Evolutionary conservation across 331 rosid genomes (phyloP).

Genomic region (Telfairia occidentalis): DNA sequence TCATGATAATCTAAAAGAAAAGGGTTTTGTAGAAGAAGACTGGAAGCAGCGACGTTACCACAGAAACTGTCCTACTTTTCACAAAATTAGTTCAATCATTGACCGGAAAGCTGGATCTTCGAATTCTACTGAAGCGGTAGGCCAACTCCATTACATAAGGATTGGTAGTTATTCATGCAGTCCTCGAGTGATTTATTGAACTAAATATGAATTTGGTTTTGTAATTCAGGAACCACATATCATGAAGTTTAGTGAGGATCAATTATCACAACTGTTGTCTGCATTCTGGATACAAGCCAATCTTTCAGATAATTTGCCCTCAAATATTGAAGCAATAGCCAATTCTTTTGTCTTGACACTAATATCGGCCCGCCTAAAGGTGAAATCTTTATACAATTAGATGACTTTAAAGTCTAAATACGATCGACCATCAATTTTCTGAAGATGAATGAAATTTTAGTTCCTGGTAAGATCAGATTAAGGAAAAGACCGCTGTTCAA

Average conservation of each 20-base stretch:
- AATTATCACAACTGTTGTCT: constrained; percentile 69
- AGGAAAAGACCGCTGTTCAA: neutral
- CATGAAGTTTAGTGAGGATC: constrained; percentile 86
- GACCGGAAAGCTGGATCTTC: constrained; percentile 53
- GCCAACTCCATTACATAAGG: constrained; percentile 15
- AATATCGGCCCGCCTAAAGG: constrained; percentile 66
- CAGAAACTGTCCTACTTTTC: constrained; percentile 58
- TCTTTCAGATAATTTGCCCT: constrained; percentile 72
- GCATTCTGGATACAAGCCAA: constrained; percentile 86
- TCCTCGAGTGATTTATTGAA: neutral
- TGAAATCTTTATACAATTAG: constrained; percentile 10
- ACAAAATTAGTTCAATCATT: constrained; percentile 49
- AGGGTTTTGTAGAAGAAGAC: constrained; percentile 39
- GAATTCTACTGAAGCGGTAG: constrained; percentile 44
- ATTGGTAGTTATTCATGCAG: neutral
- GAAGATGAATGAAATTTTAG: neutral
- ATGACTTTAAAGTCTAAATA: neutral
- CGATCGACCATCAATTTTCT: neutral
- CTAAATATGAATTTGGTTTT: constrained; percentile 4
- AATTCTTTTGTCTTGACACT: constrained; percentile 63
- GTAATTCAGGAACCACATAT: constrained; percentile 52
- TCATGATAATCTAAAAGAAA: constrained; percentile 40
- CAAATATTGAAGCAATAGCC: constrained; percentile 77
- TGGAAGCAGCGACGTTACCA: constrained; percentile 50
- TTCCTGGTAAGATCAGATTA: neutral